Conservation (phyloP, 805 yeast species). For the Isabelozyma pseudorhagii region DNA sequence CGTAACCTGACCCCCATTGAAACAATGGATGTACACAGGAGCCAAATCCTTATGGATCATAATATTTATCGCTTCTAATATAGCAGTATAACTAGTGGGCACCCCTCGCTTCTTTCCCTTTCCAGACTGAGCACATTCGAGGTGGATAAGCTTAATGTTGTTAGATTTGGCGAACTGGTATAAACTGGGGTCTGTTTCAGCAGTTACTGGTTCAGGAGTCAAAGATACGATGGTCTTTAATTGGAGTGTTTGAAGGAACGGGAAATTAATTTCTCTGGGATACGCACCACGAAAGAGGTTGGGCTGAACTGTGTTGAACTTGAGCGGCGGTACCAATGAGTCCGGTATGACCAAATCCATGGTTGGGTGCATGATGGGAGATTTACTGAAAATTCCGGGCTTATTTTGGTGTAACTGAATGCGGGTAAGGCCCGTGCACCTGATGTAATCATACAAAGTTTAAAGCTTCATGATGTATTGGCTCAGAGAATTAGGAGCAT, state of each 20-base stretch:
- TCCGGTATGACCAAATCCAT: constrained; percentile 11
- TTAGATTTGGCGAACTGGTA: constrained; percentile 50
- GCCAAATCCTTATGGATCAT: constrained; percentile 56
- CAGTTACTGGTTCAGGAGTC: constrained; percentile 70
- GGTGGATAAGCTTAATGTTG: constrained; percentile 62
- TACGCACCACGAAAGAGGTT: constrained; percentile 79
- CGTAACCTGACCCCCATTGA: constrained; percentile 86
- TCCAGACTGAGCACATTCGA: constrained; percentile 64
- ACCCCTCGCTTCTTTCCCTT: constrained; percentile 82
- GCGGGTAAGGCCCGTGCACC: background rate
- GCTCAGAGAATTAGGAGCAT: background rate
- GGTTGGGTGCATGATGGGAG: background rate
- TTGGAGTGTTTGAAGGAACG: constrained; percentile 62
- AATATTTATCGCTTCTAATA: constrained; percentile 56
- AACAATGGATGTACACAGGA: constrained; percentile 82
- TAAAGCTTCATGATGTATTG: background rate
- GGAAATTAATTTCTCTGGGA: constrained; percentile 72
- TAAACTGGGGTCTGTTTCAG: constrained; percentile 48
- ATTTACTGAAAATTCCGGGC: no score
- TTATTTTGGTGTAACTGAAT: no score
- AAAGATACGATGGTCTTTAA: constrained; percentile 73
- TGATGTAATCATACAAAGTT: no score
- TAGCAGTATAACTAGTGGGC: constrained; percentile 68
- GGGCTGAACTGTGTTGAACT: constrained; percentile 70
- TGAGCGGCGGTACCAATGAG: constrained; percentile 66